Conservation (phyloP, 257 asterid genomes). For the Nicotiana tabacum region DNA sequence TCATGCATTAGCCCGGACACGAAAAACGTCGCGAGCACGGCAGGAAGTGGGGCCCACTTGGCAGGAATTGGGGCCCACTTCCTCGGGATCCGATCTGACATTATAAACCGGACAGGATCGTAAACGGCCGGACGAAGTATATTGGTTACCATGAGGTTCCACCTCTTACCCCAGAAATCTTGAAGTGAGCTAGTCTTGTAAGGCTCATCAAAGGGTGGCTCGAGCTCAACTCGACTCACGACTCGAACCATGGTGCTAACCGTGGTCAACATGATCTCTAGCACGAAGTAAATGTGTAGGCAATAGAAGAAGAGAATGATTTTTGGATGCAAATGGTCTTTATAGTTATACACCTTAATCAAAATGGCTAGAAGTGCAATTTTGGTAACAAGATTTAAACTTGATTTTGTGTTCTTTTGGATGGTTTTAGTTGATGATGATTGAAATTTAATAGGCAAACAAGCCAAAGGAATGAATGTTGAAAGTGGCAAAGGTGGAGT, state of each 20-base stretch:
- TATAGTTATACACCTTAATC: background rate
- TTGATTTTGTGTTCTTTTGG: constrained; percentile 12
- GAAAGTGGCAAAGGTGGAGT: constrained; percentile 24
- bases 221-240: background rate
- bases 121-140: constrained; percentile 28
- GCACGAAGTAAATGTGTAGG: background rate
- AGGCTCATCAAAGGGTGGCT: constrained; percentile 16
- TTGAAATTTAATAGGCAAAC: constrained; percentile 43
- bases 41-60: constrained; percentile 18
- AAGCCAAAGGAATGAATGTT: constrained; percentile 43
- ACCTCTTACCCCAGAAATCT: constrained; percentile 61
- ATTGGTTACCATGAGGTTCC: constrained; percentile 51
- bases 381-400: constrained; percentile 18
- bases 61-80: constrained; percentile 24
- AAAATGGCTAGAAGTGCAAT: constrained; percentile 12
- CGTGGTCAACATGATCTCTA: constrained; percentile 7
- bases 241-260: background rate
- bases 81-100: background rate
- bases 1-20: constrained; percentile 74
- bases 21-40: constrained; percentile 31
- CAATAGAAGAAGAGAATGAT: constrained; percentile 15
- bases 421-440: background rate
- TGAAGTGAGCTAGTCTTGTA: constrained; percentile 44
- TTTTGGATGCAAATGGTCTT: constrained; percentile 18
- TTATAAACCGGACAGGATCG: constrained; percentile 8